phyloP scores from a whole-genome alignment of 2,329 filamentous ascomycete species.

The Sarocladium oryzae region DNA sequence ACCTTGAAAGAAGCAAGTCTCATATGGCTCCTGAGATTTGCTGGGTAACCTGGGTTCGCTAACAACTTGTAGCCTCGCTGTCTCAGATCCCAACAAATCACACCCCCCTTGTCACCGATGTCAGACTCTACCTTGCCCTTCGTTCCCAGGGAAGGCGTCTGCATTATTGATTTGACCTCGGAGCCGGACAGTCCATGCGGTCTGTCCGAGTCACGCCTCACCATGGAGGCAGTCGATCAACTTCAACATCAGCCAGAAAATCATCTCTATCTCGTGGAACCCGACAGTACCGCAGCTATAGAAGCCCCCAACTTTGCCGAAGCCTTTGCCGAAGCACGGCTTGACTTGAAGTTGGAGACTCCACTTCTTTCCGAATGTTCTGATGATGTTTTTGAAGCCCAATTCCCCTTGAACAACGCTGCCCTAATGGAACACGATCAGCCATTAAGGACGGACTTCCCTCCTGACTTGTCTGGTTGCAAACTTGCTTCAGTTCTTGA shows the following conservation, averaged over 20 bases:
- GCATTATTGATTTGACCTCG: constrained; percentile 22
- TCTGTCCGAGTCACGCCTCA: neutral
- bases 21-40: no score
- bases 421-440: neutral
- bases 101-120: constrained; percentile 22
- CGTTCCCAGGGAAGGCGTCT: constrained; percentile 15
- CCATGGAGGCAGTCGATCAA: neutral
- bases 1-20: neutral
- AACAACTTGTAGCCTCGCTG: neutral
- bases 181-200: constrained; percentile 22
- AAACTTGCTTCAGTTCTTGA: neutral
- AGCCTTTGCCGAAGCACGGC: no score
- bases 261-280: no score
- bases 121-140: constrained; percentile 16
- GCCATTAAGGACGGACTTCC: neutral
- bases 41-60: neutral
- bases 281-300: no score
- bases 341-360: neutral
- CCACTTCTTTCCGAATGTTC: neutral
- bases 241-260: neutral
- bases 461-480: neutral
- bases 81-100: constrained; percentile 14
- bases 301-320: no score
- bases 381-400: neutral
- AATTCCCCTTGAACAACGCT: neutral